Evolutionary conservation across 2,329 filamentous ascomycete genomes (phyloP).

Genomic region (Orbilia brochopaga): DNA sequence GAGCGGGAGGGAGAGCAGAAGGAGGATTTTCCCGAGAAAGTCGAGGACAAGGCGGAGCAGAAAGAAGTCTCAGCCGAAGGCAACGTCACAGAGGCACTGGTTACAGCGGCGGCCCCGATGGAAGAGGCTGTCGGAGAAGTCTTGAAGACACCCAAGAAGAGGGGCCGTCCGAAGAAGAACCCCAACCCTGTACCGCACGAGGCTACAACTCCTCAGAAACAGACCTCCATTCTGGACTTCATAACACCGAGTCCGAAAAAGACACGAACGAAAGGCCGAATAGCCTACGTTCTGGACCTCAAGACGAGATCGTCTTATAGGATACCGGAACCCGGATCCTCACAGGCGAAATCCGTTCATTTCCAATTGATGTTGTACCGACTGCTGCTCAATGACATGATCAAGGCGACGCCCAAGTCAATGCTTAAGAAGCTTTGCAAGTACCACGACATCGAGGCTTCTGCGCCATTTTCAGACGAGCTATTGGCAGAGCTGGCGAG

Average conservation of each 20-base stretch:
- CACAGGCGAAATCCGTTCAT: conserved; percentile 74
- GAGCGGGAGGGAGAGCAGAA: conserved; percentile 52
- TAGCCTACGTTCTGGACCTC: conserved; percentile 81
- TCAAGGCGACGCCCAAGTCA: conserved; percentile 69
- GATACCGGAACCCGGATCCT: conserved; percentile 64
- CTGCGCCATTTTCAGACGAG: conserved; percentile 73
- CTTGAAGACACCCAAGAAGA: conserved; percentile 37
- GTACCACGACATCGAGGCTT: conserved; percentile 72
- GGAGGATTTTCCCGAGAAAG: conserved; percentile 1
- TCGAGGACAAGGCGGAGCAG: conserved; percentile 13
- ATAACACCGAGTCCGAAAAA: conserved; percentile 46
- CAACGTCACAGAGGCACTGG: conserved; percentile 31
- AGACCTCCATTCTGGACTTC: conserved; percentile 45
- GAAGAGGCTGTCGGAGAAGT: conserved; percentile 2
- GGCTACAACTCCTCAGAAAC: conserved; percentile 24
- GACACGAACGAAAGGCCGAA: conserved; percentile 50
- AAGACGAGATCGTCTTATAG: conserved; percentile 77
- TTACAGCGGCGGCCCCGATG: conserved; percentile 13
- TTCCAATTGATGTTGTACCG: conserved; percentile 93
- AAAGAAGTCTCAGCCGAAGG: conserved; percentile 14
- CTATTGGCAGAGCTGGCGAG: conserved; percentile 61
- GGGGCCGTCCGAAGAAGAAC: conserved; percentile 39
- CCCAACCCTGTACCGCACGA: conserved; percentile 8
- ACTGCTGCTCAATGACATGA: conserved; percentile 77
- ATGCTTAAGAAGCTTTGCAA: conserved; percentile 69